phyloP scores from a whole-genome alignment of 2,329 filamentous ascomycete species.

The Calycina herbarum region DNA sequence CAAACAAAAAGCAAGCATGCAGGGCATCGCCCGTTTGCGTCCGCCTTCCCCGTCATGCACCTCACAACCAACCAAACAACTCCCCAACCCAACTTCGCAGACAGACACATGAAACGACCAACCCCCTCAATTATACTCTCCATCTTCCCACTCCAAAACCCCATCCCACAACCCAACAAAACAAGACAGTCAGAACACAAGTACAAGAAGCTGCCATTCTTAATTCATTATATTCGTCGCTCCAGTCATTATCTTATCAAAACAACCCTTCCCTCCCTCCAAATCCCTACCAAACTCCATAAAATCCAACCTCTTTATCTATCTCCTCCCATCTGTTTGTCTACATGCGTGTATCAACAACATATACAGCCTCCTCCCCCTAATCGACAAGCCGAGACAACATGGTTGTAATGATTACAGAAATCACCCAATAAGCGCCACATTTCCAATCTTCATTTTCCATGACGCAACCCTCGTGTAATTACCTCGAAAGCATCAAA shows the following conservation, averaged over 20 bases:
- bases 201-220: background rate
- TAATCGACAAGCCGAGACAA: background rate
- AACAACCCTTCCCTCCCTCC: background rate
- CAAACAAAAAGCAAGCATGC: too few relatives aligned
- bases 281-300: slow-evolving; percentile 5
- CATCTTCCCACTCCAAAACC: background rate
- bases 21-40: too few relatives aligned
- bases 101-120: background rate
- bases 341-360: slow-evolving; percentile 1
- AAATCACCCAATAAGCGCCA: background rate
- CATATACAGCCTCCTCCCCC: background rate
- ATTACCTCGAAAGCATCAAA: slow-evolving; percentile 30
- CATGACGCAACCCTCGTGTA: too few relatives aligned
- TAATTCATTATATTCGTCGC: slow-evolving; percentile 17
- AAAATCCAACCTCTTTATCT: background rate
- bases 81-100: background rate
- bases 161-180: background rate
- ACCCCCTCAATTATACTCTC: background rate
- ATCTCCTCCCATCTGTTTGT: background rate
- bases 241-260: slow-evolving; percentile 16
- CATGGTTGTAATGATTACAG: background rate
- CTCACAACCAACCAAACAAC: background rate
- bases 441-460: background rate
- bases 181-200: background rate
- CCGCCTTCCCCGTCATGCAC: too few relatives aligned